Percentiles rank a stretch among this genome's conserved stretches.
phyloP scores from a whole-genome alignment of 1,284 basidiomycete species.

The Pyrrhoderma noxium region DNA sequence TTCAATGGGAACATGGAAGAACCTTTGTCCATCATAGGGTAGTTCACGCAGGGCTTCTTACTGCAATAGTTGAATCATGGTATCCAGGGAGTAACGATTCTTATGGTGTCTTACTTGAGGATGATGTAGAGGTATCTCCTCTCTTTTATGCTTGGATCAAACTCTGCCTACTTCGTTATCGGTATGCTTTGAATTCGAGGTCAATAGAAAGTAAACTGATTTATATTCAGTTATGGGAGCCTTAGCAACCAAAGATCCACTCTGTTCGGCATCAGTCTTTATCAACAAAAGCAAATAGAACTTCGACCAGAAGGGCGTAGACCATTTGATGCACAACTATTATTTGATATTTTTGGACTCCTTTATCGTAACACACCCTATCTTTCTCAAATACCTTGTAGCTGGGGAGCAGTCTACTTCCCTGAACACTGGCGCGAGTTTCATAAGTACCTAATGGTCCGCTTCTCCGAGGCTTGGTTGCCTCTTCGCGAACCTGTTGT shows the following conservation, averaged over 20 bases:
- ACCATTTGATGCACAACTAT: slow-evolving; percentile 53
- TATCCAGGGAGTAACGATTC: slow-evolving; percentile 66
- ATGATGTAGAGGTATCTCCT: slow-evolving; percentile 77
- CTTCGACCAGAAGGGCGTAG: slow-evolving; percentile 60
- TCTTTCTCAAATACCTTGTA: slow-evolving; percentile 77
- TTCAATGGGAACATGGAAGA: slow-evolving; percentile 54
- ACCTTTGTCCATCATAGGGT: slow-evolving; percentile 62
- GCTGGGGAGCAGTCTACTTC: slow-evolving; percentile 87
- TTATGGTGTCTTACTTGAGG: slow-evolving; percentile 74
- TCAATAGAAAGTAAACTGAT: not conserved
- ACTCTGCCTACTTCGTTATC: slow-evolving; percentile 64
- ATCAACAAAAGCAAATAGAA: slow-evolving; percentile 76
- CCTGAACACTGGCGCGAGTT: slow-evolving; percentile 82
- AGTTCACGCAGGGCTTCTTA: slow-evolving; percentile 66
- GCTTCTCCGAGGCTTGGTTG: slow-evolving; percentile 47
- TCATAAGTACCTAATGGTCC: slow-evolving; percentile 61
- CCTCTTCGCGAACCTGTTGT: slow-evolving; percentile 46
- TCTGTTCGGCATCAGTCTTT: slow-evolving; percentile 74
- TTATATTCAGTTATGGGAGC: slow-evolving; percentile 46
- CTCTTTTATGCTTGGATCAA: slow-evolving; percentile 81
- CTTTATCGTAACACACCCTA: slow-evolving; percentile 54
- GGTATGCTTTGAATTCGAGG: slow-evolving; percentile 34
- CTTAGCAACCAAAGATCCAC: slow-evolving; percentile 31
- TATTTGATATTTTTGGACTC: slow-evolving; percentile 42
- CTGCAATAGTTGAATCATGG: slow-evolving; percentile 81